phyloP scores from a whole-genome alignment of 805 yeast genomes.

The Isabelozyma pseudorhagii region DNA sequence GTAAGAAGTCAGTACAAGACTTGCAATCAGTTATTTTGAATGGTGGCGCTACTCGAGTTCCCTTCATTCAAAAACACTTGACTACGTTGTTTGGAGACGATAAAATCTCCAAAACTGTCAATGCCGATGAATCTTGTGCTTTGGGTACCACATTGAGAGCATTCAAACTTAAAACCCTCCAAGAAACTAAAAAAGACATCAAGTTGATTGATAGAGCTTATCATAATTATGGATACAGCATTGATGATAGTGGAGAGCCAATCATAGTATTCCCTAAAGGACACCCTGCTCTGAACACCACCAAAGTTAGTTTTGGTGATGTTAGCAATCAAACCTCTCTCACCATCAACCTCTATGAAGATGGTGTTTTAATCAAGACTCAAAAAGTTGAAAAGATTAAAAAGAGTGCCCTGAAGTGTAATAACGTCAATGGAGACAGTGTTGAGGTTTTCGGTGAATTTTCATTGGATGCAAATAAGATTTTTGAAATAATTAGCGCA shows the following conservation, averaged over 20 bases:
- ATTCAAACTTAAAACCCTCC: conserved; percentile 59
- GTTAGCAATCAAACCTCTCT: conserved; percentile 25
- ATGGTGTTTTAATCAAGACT: conserved; percentile 31
- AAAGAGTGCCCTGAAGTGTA: conserved; percentile 36
- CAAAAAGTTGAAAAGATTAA: conserved; percentile 21
- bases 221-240: conserved; percentile 43
- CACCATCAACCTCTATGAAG: conserved; percentile 33
- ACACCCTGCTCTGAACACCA: conserved; percentile 28
- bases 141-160: conserved; percentile 88
- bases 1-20: conserved; percentile 27
- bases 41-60: conserved; percentile 92
- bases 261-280: conserved; percentile 47
- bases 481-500: conserved; percentile 45
- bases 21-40: conserved; percentile 69
- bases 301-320: conserved; percentile 36
- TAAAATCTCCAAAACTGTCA: conserved; percentile 73
- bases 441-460: conserved; percentile 39
- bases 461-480: conserved; percentile 44
- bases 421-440: conserved; percentile 10
- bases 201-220: conserved; percentile 54
- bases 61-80: conserved; percentile 71
- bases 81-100: conserved; percentile 54
- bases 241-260: conserved; percentile 19
- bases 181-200: conserved; percentile 60
- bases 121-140: conserved; percentile 94